Conservation (phyloP, 208 protist genomes). For the Phytomonas sp. region DNA sequence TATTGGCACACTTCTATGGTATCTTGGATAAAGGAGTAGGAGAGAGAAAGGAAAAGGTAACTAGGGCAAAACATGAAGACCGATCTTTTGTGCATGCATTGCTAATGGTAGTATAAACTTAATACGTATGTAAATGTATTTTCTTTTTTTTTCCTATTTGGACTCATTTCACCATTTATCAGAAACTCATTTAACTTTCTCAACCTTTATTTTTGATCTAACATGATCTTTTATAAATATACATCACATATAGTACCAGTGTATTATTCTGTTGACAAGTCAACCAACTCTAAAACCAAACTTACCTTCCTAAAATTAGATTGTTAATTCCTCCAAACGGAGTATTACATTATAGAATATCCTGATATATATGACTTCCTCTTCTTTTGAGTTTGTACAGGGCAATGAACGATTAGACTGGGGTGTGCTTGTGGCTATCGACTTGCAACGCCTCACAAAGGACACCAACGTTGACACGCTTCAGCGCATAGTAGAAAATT, state of each 20-base stretch:
- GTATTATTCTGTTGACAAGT: neutral
- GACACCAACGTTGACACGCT: slow-evolving; percentile 83
- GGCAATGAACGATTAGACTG: slow-evolving; percentile 86
- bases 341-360: neutral
- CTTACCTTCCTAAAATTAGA: neutral
- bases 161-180: neutral
- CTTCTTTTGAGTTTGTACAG: slow-evolving; percentile 68
- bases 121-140: neutral
- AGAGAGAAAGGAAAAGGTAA: neutral
- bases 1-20: neutral
- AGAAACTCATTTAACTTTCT: slow-evolving; percentile 4
- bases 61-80: neutral
- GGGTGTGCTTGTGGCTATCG: slow-evolving; percentile 81
- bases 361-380: slow-evolving; percentile 13
- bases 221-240: neutral
- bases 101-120: neutral
- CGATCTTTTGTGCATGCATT: neutral
- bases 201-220: slow-evolving; percentile 1
- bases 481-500: slow-evolving; percentile 82
- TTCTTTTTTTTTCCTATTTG: slow-evolving; percentile 10
- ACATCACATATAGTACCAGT: neutral
- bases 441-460: slow-evolving; percentile 66
- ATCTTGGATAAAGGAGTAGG: neutral
- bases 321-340: neutral
- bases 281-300: neutral